Percentiles rank a stretch among this genome's conserved stretches.
Evolutionary conservation across 2,329 filamentous ascomycete genomes (phyloP).

Genomic region (Fusarium duplospermum): DNA sequence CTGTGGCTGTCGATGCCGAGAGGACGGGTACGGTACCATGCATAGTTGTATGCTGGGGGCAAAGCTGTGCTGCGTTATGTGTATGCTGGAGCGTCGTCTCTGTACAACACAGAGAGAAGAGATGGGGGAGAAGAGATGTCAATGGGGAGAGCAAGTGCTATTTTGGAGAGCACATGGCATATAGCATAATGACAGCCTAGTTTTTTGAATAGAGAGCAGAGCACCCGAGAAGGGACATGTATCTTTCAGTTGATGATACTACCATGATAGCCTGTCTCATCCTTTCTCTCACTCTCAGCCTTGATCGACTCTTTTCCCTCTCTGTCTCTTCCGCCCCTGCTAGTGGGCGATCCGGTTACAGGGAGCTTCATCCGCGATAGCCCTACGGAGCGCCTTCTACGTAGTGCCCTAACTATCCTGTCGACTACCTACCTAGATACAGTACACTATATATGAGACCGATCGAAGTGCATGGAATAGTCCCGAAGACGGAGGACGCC

Average conservation of each 20-base stretch:
- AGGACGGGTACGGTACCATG: background rate
- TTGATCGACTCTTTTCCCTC: background rate
- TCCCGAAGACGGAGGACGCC: background rate
- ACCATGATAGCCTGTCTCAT: background rate
- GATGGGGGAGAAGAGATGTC: background rate
- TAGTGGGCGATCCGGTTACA: background rate
- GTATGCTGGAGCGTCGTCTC: background rate
- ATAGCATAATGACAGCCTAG: background rate
- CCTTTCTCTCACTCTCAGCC: background rate
- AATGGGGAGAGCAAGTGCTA: background rate
- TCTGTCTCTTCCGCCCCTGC: background rate
- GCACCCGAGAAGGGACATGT: background rate
- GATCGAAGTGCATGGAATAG: background rate
- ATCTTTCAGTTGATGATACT: background rate
- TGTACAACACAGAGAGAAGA: background rate
- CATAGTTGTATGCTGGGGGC: background rate
- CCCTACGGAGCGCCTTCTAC: background rate
- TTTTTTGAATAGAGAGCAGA: background rate
- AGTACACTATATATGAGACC: background rate
- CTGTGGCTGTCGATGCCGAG: conserved; percentile 1
- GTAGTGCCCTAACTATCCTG: background rate
- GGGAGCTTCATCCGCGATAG: background rate
- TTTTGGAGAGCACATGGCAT: background rate
- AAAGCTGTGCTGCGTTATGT: background rate
- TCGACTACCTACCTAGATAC: background rate